phyloP scores from a whole-genome alignment of 164 flowering plant species.

The Vitis labrusca region DNA sequence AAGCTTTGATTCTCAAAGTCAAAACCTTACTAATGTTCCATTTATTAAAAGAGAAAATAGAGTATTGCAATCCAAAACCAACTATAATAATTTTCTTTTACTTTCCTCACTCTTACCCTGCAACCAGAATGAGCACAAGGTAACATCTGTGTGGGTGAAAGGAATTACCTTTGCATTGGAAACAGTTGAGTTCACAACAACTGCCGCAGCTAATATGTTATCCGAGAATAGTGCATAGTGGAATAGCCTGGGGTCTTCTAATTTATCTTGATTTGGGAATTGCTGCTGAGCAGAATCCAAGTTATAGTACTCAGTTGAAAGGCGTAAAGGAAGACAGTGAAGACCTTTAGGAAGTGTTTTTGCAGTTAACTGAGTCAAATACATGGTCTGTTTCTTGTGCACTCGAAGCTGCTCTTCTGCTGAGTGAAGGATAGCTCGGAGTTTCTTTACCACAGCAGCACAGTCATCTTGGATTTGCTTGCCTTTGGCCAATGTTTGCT shows the following conservation, averaged over 20 bases:
- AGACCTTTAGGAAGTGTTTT: constrained; percentile 97
- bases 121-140: not conserved
- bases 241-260: constrained; percentile 68
- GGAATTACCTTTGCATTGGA: constrained; percentile 69
- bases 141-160: not conserved
- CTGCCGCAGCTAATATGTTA: constrained; percentile 84
- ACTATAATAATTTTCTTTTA: not conserved
- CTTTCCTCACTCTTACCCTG: too few relatives aligned
- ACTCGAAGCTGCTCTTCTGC: constrained; percentile 85
- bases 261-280: constrained; percentile 70
- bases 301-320: constrained; percentile 74
- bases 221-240: constrained; percentile 94
- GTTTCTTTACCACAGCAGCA: constrained; percentile 69
- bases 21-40: too few relatives aligned
- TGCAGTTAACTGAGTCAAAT: constrained; percentile 85
- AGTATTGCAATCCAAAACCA: not conserved
- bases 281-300: constrained; percentile 61
- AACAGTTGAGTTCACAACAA: constrained; percentile 90
- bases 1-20: too few relatives aligned
- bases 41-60: too few relatives aligned
- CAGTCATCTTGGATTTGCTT: constrained; percentile 83
- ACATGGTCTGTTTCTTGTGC: constrained; percentile 82
- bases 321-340: constrained; percentile 93
- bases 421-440: constrained; percentile 82
- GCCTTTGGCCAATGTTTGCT: constrained; percentile 72